Conservation (phyloP, 1,284 basidiomycete genomes). For the Coniophora puteana region DNA sequence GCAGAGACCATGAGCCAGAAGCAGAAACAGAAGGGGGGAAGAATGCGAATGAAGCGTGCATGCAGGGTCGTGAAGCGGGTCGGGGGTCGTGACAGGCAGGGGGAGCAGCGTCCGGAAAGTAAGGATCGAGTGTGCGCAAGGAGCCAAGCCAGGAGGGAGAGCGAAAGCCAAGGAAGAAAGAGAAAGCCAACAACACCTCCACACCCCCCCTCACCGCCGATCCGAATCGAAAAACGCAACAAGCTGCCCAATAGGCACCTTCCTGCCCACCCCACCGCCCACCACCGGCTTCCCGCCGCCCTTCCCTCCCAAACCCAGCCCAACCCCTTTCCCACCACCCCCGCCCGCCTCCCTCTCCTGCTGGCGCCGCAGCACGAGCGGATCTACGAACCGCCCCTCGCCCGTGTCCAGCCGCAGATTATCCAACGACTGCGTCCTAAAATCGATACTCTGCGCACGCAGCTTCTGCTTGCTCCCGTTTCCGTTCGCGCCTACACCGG, state of each 20-base stretch:
- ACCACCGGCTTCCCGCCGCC: slow-evolving; percentile 22
- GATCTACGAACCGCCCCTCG: slow-evolving; percentile 63
- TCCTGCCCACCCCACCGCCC: slow-evolving; percentile 39
- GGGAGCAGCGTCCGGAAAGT: too few species aligned
- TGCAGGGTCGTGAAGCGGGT: too few species aligned
- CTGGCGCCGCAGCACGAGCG: slow-evolving; percentile 63
- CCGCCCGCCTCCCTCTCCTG: slow-evolving; percentile 38
- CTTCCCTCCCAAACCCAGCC: background rate
- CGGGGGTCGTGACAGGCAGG: too few species aligned
- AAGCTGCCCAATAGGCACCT: slow-evolving; percentile 69
- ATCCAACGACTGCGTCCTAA: slow-evolving; percentile 28
- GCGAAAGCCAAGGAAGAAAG: background rate
- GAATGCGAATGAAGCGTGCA: too few species aligned
- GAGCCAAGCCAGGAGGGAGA: too few species aligned
- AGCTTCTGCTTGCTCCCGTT: slow-evolving; percentile 21
- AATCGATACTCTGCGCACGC: slow-evolving; percentile 14
- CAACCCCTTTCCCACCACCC: slow-evolving; percentile 19
- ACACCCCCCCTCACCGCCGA: slow-evolving; percentile 28
- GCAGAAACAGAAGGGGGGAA: too few species aligned
- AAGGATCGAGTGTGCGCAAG: too few species aligned
- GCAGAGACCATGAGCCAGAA: too few species aligned
- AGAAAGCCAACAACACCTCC: background rate
- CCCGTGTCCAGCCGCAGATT: slow-evolving; percentile 19
- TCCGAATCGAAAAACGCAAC: slow-evolving; percentile 82
- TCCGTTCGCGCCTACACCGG: slow-evolving; percentile 11